Conservation (phyloP, 148 eudicot genomes). For the Diospyros lotus region DNA sequence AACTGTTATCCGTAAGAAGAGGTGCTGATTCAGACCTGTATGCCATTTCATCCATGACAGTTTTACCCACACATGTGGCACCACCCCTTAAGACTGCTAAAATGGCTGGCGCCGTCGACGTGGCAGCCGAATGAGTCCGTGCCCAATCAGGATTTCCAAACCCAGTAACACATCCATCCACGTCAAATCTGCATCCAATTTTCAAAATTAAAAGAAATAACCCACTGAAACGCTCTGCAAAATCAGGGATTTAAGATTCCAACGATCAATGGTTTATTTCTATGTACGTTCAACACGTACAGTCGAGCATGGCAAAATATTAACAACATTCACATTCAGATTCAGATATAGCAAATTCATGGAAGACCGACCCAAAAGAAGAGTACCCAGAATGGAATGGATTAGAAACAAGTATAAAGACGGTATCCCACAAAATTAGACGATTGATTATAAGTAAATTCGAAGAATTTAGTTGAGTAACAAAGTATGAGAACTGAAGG, state of each 20-base stretch:
- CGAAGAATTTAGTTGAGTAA: not conserved
- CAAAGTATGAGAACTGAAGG: not conserved
- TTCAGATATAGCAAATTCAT: not conserved
- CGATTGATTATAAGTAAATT: not conserved
- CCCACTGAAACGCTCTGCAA: not conserved
- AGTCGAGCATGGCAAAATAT: not conserved
- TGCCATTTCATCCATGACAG: slow-evolving; percentile 98
- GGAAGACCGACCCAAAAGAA: not conserved
- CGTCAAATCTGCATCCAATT: slow-evolving; percentile 63
- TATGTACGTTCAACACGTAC: not conserved
- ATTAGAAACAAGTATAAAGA: not conserved
- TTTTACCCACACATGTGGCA: slow-evolving; percentile 81
- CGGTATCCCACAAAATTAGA: no score
- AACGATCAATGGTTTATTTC: not conserved
- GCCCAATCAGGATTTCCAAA: slow-evolving; percentile 87
- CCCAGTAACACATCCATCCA: slow-evolving; percentile 64
- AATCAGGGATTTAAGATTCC: not conserved
- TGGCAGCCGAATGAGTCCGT: slow-evolving; percentile 64
- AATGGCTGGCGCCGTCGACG: slow-evolving; percentile 63
- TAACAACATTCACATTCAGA: no score
- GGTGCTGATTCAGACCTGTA: slow-evolving; percentile 43
- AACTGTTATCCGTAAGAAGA: not conserved
- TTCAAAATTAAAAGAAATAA: not conserved
- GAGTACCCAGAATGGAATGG: not conserved
- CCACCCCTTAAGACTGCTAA: slow-evolving; percentile 57